Conservation (phyloP, 164 flowering plant genomes). For the Vitis riparia region DNA sequence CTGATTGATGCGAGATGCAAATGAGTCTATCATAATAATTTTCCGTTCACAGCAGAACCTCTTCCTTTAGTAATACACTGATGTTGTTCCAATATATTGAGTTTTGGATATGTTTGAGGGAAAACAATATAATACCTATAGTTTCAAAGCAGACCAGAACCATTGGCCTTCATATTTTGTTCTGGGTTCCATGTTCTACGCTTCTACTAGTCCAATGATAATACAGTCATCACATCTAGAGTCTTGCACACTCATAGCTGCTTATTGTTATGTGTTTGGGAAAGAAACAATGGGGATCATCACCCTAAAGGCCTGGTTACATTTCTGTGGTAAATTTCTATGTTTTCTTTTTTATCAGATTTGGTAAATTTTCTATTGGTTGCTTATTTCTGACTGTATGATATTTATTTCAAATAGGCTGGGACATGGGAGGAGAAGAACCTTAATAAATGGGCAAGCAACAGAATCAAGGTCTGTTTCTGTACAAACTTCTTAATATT, state of each 20-base stretch:
- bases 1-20: too few relatives aligned
- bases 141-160: too few relatives aligned
- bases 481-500: not conserved
- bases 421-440: slow-evolving; percentile 99
- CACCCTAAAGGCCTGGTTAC: not conserved
- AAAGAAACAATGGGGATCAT: too few relatives aligned
- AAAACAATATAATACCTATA: too few relatives aligned
- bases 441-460: slow-evolving; percentile 80
- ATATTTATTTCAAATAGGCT: slow-evolving; percentile 51
- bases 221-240: not conserved
- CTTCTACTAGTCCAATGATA: not conserved
- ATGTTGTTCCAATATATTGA: too few relatives aligned
- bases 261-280: too few relatives aligned
- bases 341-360: not conserved
- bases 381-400: not conserved
- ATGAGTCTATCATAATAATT: too few relatives aligned
- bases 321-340: not conserved
- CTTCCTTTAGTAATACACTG: too few relatives aligned
- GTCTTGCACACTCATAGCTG: not conserved
- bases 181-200: not conserved
- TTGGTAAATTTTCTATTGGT: not conserved
- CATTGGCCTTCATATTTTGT: too few relatives aligned
- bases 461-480: slow-evolving; percentile 70
- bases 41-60: too few relatives aligned
- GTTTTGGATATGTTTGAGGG: too few relatives aligned